These are phyloP conservation scores for Hypomyces perniciosus DNA, from an alignment of 2,329 filamentous ascomycete genomes.

Conservation along the genomic window DNA sequence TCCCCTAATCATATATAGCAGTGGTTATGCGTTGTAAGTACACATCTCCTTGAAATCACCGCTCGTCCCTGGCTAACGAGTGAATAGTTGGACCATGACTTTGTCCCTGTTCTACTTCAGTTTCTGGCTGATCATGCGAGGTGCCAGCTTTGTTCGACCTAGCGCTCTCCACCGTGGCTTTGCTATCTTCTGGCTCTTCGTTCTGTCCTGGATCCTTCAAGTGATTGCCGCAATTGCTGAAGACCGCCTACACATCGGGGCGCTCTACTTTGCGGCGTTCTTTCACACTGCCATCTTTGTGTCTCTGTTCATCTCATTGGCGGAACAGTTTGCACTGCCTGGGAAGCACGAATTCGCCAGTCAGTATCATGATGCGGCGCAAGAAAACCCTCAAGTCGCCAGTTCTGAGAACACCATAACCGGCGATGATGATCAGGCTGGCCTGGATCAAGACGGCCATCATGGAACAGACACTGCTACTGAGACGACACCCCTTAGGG, in stretches of 20 bases:
- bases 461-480: constrained; percentile 32
- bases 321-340: constrained; percentile 74
- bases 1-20: constrained; percentile 86
- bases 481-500: constrained; percentile 50
- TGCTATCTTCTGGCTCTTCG: constrained; percentile 76
- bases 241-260: constrained; percentile 64
- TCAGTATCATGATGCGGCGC: constrained; percentile 46
- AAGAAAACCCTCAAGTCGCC: constrained; percentile 32
- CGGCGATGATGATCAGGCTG: constrained; percentile 3
- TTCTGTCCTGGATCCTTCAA: constrained; percentile 65
- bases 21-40: constrained; percentile 66
- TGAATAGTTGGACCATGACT: constrained; percentile 69
- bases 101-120: constrained; percentile 71
- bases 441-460: constrained; percentile 11
- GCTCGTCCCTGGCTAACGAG: constrained; percentile 15
- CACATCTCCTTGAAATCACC: neutral
- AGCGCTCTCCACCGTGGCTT: constrained; percentile 82
- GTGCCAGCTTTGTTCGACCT: constrained; percentile 73
- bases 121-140: constrained; percentile 76
- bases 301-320: constrained; percentile 66
- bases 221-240: constrained; percentile 70
- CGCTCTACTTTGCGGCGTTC: constrained; percentile 76
- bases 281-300: constrained; percentile 71
- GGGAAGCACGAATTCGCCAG: constrained; percentile 64
- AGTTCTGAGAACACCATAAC: constrained; percentile 9